Evolutionary conservation across 2,329 filamentous ascomycete genomes (phyloP).

Genomic region (Nemania sp.): DNA sequence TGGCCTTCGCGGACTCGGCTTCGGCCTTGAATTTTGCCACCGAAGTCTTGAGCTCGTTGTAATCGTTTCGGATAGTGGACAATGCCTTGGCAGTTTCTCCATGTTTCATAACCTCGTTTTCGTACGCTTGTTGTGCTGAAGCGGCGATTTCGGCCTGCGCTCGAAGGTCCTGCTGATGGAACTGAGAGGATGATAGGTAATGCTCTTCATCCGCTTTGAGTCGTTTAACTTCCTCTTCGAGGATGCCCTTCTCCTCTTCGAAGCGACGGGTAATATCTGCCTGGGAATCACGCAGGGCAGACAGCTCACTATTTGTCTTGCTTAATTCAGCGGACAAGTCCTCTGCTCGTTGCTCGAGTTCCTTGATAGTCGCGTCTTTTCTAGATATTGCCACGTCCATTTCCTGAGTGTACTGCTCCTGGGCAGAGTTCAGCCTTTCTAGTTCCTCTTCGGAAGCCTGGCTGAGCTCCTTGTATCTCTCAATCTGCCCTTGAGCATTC

Average conservation of each 20-base stretch:
- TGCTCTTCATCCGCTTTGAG: constrained; percentile 87
- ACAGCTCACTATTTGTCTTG: constrained; percentile 84
- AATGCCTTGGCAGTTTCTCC: constrained; percentile 91
- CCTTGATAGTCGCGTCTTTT: constrained; percentile 82
- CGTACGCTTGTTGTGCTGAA: constrained; percentile 94
- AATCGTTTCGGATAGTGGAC: constrained; percentile 81
- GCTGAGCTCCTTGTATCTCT: constrained; percentile 90
- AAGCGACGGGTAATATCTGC: constrained; percentile 77
- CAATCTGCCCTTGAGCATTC: constrained; percentile 81
- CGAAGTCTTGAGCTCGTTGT: constrained; percentile 84
- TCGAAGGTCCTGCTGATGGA: constrained; percentile 91
- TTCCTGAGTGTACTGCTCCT: constrained; percentile 89
- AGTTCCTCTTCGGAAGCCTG: constrained; percentile 89
- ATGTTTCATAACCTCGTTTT: constrained; percentile 93
- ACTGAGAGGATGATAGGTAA: constrained; percentile 81
- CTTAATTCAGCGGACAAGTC: constrained; percentile 86
- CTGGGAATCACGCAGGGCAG: constrained; percentile 81
- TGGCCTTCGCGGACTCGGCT: constrained; percentile 85
- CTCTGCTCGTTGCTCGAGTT: constrained; percentile 84
- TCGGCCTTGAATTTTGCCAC: constrained; percentile 80
- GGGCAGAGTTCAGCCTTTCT: constrained; percentile 79
- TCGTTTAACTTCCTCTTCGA: constrained; percentile 82
- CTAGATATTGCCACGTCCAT: constrained; percentile 80
- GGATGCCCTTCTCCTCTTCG: constrained; percentile 83
- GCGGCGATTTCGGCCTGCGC: constrained; percentile 94